Evolutionary conservation across 495 filamentous ascomycete species (phyloP).

Genomic region (Penicillium angulare): DNA sequence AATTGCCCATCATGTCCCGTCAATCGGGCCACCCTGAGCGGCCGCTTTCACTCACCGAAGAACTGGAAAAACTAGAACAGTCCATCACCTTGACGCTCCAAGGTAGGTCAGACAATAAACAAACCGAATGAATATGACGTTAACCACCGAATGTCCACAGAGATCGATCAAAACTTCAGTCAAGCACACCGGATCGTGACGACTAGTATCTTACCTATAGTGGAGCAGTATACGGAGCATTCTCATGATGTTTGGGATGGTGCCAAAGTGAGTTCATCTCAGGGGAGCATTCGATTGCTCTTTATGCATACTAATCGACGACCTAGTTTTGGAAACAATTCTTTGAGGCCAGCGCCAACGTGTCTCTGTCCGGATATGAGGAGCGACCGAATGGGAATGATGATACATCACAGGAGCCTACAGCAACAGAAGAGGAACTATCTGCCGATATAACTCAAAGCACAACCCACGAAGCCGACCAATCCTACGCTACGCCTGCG

Average conservation of each 20-base stretch:
- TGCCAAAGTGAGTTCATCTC: conserved; percentile 60
- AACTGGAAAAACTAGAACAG: conserved; percentile 94
- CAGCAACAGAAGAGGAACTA: conserved; percentile 49
- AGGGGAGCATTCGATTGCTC: neutral
- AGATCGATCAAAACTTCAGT: conserved; percentile 98
- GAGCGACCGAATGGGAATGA: conserved; percentile 62
- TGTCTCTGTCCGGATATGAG: conserved; percentile 94
- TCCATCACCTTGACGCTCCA: conserved; percentile 95
- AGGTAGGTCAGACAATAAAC: conserved; percentile 51
- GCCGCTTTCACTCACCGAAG: conserved; percentile 81
- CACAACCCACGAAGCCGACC: conserved; percentile 23
- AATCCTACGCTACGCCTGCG: conserved; percentile 38
- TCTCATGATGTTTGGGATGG: conserved; percentile 95
- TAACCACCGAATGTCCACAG: conserved; percentile 42
- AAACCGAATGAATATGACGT: conserved; percentile 7
- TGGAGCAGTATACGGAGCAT: conserved; percentile 95
- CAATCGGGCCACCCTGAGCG: conserved; percentile 54
- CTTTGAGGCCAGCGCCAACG: conserved; percentile 97
- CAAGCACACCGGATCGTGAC: conserved; percentile 96
- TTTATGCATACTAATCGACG: conserved; percentile 3
- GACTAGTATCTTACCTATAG: conserved; percentile 84
- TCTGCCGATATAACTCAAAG: conserved; percentile 48
- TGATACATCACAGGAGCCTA: conserved; percentile 47
- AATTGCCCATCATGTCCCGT: conserved; percentile 44
- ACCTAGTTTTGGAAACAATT: conserved; percentile 97